Evolutionary conservation across 2,329 filamentous ascomycete genomes (phyloP).

Genomic region (Alternaria solani): DNA sequence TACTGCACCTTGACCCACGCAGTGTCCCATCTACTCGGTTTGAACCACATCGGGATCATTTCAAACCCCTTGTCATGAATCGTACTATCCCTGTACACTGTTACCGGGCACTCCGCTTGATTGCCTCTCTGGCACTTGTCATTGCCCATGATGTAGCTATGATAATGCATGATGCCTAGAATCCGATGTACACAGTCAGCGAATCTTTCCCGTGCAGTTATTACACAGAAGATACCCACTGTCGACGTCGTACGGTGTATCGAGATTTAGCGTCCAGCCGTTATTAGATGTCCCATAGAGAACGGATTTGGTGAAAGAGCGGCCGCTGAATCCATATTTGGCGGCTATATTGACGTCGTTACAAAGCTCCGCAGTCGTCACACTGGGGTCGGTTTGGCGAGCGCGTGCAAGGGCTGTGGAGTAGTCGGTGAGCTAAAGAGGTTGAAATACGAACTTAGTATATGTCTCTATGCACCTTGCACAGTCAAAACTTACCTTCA

Average conservation of each 20-base stretch:
- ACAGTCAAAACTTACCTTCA: neutral
- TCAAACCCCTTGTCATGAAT: neutral
- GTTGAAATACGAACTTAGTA: no score
- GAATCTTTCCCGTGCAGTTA: neutral
- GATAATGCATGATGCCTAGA: neutral
- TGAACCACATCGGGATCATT: neutral
- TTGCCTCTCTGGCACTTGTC: neutral
- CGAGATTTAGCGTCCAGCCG: neutral
- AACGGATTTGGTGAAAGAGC: neutral
- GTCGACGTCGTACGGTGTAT: neutral
- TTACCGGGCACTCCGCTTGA: neutral
- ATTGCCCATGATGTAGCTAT: neutral
- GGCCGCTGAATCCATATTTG: neutral
- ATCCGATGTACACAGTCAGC: neutral
- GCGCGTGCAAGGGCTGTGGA: neutral
- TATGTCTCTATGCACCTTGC: no score
- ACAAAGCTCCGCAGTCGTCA: neutral
- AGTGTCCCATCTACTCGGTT: neutral
- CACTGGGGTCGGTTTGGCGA: neutral
- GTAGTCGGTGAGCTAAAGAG: neutral
- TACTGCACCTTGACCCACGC: neutral
- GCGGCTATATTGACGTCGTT: neutral
- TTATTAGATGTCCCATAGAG: neutral
- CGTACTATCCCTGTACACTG: conserved; percentile 1
- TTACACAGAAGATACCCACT: neutral